Percentiles rank a stretch among this genome's conserved stretches.
These are phyloP conservation scores for Citeromyces siamensis DNA, from an alignment of 1,139 yeast genomes.

Conservation along the genomic window DNA sequence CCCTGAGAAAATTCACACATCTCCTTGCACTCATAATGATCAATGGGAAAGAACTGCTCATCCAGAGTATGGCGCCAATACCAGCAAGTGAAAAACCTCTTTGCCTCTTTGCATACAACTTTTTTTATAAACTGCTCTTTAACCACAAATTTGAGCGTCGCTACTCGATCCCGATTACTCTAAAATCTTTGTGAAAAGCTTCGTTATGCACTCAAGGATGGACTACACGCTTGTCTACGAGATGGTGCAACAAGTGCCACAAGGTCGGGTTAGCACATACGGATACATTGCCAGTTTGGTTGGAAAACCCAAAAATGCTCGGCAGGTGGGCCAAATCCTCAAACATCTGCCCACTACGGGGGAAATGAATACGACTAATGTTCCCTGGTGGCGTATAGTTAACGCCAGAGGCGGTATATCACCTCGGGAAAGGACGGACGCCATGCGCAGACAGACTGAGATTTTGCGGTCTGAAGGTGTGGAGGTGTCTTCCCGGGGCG, in stretches of 20 bases:
- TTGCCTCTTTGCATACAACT: too few species aligned
- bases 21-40: too few species aligned
- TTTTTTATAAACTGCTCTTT: too few species aligned
- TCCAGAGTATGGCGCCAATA: too few species aligned
- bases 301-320: conserved; percentile 49
- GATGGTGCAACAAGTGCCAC: conserved; percentile 40
- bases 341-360: conserved; percentile 29
- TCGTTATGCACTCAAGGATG: background rate
- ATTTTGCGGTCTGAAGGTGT: conserved; percentile 37
- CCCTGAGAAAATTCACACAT: too few species aligned
- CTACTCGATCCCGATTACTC: too few species aligned
- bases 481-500: conserved; percentile 19
- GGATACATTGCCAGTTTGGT: conserved; percentile 61
- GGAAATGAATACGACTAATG: conserved; percentile 19
- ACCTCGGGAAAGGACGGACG: conserved; percentile 29
- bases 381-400: conserved; percentile 81
- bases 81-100: too few species aligned
- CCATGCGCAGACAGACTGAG: conserved; percentile 35
- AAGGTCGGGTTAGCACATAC: conserved; percentile 57
- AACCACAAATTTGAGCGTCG: too few species aligned
- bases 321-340: conserved; percentile 65
- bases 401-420: conserved; percentile 52
- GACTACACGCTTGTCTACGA: conserved; percentile 45
- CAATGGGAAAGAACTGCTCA: too few species aligned
- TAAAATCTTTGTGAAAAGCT: too few species aligned